Conservation (phyloP, 2,329 filamentous ascomycete species). For the Penicillium hordei region DNA sequence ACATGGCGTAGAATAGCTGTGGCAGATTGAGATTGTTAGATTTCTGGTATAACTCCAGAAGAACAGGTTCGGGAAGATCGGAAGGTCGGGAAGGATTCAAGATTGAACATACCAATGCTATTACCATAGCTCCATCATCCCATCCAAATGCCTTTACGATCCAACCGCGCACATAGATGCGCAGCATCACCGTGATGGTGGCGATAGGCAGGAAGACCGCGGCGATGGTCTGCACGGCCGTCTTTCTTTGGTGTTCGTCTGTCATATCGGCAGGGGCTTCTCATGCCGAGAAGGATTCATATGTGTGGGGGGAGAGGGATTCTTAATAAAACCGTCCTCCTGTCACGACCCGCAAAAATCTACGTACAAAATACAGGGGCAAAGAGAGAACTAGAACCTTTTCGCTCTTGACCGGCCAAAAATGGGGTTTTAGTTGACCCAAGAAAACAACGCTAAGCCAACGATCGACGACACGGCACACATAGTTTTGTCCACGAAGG, state of each 20-base stretch:
- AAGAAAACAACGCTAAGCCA: background rate
- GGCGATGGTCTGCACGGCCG: constrained; percentile 27
- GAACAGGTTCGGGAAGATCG: background rate
- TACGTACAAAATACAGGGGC: background rate
- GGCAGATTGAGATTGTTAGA: background rate
- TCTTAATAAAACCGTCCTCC: constrained; percentile 1
- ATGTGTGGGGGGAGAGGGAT: constrained; percentile 7
- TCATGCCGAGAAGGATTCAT: background rate
- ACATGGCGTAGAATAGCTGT: constrained; percentile 31
- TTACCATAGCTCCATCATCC: constrained; percentile 36
- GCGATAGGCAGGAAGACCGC: constrained; percentile 32
- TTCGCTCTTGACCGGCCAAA: background rate
- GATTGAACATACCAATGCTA: constrained; percentile 24
- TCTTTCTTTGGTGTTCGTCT: constrained; percentile 24
- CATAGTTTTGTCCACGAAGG: background rate
- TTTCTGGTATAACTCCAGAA: background rate
- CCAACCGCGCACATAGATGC: constrained; percentile 34
- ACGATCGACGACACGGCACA: constrained; percentile 1
- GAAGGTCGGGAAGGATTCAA: background rate
- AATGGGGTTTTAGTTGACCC: background rate
- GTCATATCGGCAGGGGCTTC: constrained; percentile 9
- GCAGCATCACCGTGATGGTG: constrained; percentile 28
- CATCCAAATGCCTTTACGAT: constrained; percentile 36
- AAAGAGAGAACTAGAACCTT: background rate
- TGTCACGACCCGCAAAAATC: background rate